A percentile compares a stretch with the other conserved stretches of the same genome.
These are phyloP conservation scores for Epithele typhae DNA, from an alignment of 768 basidiomycete species.

Conservation along the genomic window DNA sequence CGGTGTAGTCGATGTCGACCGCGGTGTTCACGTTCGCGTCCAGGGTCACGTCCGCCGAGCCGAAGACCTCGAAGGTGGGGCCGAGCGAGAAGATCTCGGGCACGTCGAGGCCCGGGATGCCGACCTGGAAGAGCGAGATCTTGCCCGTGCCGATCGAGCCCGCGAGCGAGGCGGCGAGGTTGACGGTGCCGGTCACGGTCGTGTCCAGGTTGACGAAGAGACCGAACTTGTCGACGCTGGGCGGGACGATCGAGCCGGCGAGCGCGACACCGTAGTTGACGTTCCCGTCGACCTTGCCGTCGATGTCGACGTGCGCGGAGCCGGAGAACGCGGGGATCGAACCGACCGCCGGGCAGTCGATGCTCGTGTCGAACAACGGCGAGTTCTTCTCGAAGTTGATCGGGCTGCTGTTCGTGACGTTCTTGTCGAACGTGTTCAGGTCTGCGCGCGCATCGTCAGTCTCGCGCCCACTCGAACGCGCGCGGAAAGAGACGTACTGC, in stretches of 20 bases:
- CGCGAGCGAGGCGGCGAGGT: slow-evolving; percentile 33
- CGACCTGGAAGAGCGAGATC: slow-evolving; percentile 35
- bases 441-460: too few species aligned
- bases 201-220: slow-evolving; percentile 31
- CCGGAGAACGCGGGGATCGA: slow-evolving; percentile 14
- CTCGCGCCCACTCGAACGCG: too few species aligned
- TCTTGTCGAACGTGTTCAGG: slow-evolving; percentile 15
- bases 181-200: slow-evolving; percentile 35
- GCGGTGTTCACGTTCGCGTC: slow-evolving; percentile 36
- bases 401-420: slow-evolving; percentile 8
- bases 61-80: slow-evolving; percentile 42
- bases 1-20: slow-evolving; percentile 40
- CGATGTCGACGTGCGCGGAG: slow-evolving; percentile 19
- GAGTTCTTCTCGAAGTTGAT: slow-evolving; percentile 19
- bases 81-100: slow-evolving; percentile 46
- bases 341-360: slow-evolving; percentile 17
- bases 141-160: slow-evolving; percentile 40
- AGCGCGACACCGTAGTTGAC: slow-evolving; percentile 37
- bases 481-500: too few species aligned
- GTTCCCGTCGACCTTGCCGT: slow-evolving; percentile 30
- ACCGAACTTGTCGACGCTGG: slow-evolving; percentile 8
- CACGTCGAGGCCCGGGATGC: slow-evolving; percentile 46
- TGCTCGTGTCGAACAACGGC: slow-evolving; percentile 16
- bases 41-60: slow-evolving; percentile 22
- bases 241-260: slow-evolving; percentile 40